These are phyloP conservation scores for Hansenula anomala DNA, from an alignment of 1,139 yeast genomes.

Conservation along the genomic window DNA sequence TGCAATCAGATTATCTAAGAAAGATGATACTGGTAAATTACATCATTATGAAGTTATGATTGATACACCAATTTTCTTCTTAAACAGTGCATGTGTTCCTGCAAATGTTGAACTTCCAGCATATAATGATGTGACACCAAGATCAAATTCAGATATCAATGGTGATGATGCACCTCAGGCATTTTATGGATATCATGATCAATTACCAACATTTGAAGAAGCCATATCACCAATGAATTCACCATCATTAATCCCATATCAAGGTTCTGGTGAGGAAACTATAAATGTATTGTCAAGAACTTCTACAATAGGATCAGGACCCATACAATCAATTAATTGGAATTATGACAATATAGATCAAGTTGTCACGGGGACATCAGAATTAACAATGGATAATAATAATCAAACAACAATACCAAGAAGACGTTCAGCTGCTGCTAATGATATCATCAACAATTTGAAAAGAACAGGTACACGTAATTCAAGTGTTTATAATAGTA, in stretches of 20 bases:
- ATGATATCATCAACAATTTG: slow-evolving; percentile 11
- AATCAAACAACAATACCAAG: slow-evolving; percentile 2
- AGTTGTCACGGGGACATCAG: slow-evolving; percentile 8
- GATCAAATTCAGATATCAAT: no score
- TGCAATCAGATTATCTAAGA: slow-evolving; percentile 69
- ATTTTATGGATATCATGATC: slow-evolving; percentile 23
- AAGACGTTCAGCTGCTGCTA: slow-evolving; percentile 11
- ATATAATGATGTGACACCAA: slow-evolving; percentile 27
- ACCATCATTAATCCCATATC: slow-evolving; percentile 12
- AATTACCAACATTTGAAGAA: slow-evolving; percentile 57
- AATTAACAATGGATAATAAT: slow-evolving; percentile 3
- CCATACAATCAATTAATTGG: not conserved
- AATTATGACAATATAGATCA: slow-evolving; percentile 17
- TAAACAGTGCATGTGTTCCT: slow-evolving; percentile 67
- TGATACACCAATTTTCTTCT: slow-evolving; percentile 74
- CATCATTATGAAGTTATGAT: slow-evolving; percentile 88
- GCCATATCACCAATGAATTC: slow-evolving; percentile 33
- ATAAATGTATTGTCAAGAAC: slow-evolving; percentile 14
- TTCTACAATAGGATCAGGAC: slow-evolving; percentile 10
- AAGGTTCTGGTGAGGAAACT: slow-evolving; percentile 12
- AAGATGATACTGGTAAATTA: slow-evolving; percentile 49
- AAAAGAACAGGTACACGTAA: slow-evolving; percentile 11
- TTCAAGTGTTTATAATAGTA: not conserved
- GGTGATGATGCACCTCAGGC: slow-evolving; percentile 24
- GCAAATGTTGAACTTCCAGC: slow-evolving; percentile 70